Conservation (phyloP, 2,329 filamentous ascomycete genomes). For the Cladophialophora yegresii region DNA sequence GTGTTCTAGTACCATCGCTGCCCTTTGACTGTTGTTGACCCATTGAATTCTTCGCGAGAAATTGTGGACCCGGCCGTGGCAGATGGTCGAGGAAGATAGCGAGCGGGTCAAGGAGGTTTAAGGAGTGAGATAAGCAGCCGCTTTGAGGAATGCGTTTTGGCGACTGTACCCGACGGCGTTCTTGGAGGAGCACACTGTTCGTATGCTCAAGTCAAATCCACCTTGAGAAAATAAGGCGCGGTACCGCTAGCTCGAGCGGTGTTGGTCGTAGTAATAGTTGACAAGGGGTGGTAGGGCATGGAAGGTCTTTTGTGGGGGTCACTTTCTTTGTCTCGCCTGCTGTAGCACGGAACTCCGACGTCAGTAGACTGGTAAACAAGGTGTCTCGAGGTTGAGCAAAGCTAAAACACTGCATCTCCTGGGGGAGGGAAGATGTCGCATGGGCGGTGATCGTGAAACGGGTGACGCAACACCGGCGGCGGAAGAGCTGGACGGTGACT, state of each 20-base stretch:
- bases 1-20: constrained; percentile 55
- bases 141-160: constrained; percentile 40
- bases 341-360: constrained; percentile 5
- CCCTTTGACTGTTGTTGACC: constrained; percentile 57
- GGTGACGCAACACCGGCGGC: constrained; percentile 28
- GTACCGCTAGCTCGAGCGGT: constrained; percentile 12
- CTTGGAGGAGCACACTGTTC: constrained; percentile 30
- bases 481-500: constrained; percentile 26
- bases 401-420: constrained; percentile 12
- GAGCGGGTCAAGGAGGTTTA: constrained; percentile 40
- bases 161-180: constrained; percentile 29
- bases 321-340: constrained; percentile 25
- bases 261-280: constrained; percentile 10
- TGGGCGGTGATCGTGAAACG: constrained; percentile 29
- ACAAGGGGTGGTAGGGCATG: constrained; percentile 22
- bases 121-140: constrained; percentile 41
- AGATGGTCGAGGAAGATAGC: constrained; percentile 15
- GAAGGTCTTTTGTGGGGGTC: constrained; percentile 4
- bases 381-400: constrained; percentile 2
- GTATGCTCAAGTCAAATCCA: constrained; percentile 30
- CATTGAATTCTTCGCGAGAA: constrained; percentile 44
- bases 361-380: constrained; percentile 15
- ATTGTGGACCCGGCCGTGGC: constrained; percentile 9
- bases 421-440: constrained; percentile 24
- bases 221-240: constrained; percentile 5